Percentiles rank a stretch among this genome's conserved stretches.
Evolutionary conservation across 345 rosid genomes (phyloP).

Genomic region (Conringia planisiliqua): DNA sequence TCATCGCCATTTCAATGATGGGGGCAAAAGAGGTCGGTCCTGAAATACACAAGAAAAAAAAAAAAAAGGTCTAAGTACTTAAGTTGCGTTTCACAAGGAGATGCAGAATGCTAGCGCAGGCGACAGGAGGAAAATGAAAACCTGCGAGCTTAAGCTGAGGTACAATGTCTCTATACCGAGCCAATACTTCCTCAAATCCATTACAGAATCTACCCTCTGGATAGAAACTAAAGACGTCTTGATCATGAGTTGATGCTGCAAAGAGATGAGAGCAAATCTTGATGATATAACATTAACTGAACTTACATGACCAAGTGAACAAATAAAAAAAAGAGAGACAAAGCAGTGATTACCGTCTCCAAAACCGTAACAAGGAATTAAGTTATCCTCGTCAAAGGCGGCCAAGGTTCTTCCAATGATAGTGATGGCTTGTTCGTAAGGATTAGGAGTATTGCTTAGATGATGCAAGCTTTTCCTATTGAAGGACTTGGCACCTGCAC

Average conservation of each 20-base stretch:
- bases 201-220: slow-evolving; percentile 63
- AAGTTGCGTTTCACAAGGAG: slow-evolving; percentile 1
- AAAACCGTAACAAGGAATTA: slow-evolving; percentile 95
- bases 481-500: slow-evolving; percentile 67
- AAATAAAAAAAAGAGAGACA: background rate
- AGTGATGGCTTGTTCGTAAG: slow-evolving; percentile 89
- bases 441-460: slow-evolving; percentile 63
- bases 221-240: slow-evolving; percentile 83
- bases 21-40: slow-evolving; percentile 99
- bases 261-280: slow-evolving; percentile 10
- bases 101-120: slow-evolving; percentile 12
- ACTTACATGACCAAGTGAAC: background rate
- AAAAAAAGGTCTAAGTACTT: background rate
- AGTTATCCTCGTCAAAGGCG: slow-evolving; percentile 84
- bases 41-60: slow-evolving; percentile 21
- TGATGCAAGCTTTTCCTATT: slow-evolving; percentile 74
- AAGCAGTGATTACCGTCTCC: slow-evolving; percentile 70
- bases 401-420: slow-evolving; percentile 84
- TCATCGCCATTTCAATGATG: slow-evolving; percentile 87
- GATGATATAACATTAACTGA: background rate
- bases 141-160: slow-evolving; percentile 91
- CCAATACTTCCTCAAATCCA: slow-evolving; percentile 90
- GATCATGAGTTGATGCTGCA: slow-evolving; percentile 96
- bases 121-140: slow-evolving; percentile 29
- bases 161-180: slow-evolving; percentile 69